Percentiles rank a stretch among this genome's conserved stretches.
These are phyloP conservation scores for Tulasnella sp. DNA, from an alignment of 768 basidiomycete species.

Conservation along the genomic window DNA sequence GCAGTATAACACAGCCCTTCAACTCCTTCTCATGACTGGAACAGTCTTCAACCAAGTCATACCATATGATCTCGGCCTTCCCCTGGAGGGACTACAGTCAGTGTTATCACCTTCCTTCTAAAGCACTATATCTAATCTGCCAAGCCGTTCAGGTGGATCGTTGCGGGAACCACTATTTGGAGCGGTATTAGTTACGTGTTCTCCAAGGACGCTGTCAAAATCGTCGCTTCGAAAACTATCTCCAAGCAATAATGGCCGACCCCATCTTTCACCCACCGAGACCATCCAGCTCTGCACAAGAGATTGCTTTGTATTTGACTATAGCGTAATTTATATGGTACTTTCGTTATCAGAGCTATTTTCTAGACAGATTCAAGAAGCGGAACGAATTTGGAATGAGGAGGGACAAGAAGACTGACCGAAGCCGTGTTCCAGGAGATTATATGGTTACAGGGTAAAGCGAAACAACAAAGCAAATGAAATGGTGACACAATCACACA, in stretches of 20 bases:
- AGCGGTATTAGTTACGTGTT: conserved; percentile 82
- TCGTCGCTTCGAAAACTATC: conserved; percentile 44
- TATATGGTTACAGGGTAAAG: conserved; percentile 1
- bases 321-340: conserved; percentile 23
- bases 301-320: background rate
- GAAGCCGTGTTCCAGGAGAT: background rate
- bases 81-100: conserved; percentile 71
- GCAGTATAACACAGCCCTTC: conserved; percentile 88
- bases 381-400: background rate
- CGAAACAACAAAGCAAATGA: background rate
- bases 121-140: background rate
- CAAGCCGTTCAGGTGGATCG: conserved; percentile 59
- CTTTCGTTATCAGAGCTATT: background rate
- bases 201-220: conserved; percentile 66
- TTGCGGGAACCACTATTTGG: conserved; percentile 88
- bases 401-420: background rate
- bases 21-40: conserved; percentile 83
- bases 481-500: background rate
- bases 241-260: background rate
- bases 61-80: conserved; percentile 51
- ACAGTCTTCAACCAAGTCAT: conserved; percentile 83
- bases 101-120: conserved; percentile 38
- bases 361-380: conserved; percentile 2
- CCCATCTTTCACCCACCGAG: no score
- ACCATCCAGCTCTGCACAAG: background rate